Evolutionary conservation across 768 basidiomycete genomes (phyloP), one percentile per base, ranked within the genome.

Genomic region (Suillus alpinus): DNA sequence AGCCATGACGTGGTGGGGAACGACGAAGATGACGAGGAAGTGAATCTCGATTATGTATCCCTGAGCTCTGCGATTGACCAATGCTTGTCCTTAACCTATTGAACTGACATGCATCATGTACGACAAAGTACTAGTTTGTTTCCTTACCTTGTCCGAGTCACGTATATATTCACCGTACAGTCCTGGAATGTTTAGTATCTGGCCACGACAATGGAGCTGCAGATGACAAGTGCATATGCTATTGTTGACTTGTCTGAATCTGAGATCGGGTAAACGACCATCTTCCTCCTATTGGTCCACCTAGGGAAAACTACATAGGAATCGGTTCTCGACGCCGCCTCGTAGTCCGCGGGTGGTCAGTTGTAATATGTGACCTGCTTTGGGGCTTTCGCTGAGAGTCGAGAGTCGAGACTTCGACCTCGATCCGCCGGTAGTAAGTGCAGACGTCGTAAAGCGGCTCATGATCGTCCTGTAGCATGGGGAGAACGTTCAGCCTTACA

Each of bases 1-100:
- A 9, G 72, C 72, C 1, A 65, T 73, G 73, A 62, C 67, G n/a
- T 73, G 73, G 72, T 55, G 75, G 13, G 72, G 72, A 63, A 67
- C 53, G 51, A 64, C 72, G 56, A 73, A 65, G 53, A 58, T 7
- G 16, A 57, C 9, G 16, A 37, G 16, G 37, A 55, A 55, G 53
- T 55, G 37, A 55, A 16, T 16, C 16, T 37, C 20, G 4, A 37
- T 36, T 14, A 37, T 34, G 31, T 23, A 31, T 7, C 14, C 23
- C 47, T 49, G 31, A 8, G 47, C 26, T n/a, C 29, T 39, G 36
- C 37, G 23, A 39, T 26, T 55, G 20, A 26, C 36, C 36, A 39
- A 16, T 26, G 23, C 18, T 26, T 16, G 26, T 26, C 16, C 36
- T 55, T 55, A 53, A 53, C 14, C 23, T 53, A 39, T 55, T 52